Evolutionary conservation across 495 filamentous ascomycete genomes (phyloP), one percentile per base, ranked within the genome.

Genomic region (Gamarada debralockiae): DNA sequence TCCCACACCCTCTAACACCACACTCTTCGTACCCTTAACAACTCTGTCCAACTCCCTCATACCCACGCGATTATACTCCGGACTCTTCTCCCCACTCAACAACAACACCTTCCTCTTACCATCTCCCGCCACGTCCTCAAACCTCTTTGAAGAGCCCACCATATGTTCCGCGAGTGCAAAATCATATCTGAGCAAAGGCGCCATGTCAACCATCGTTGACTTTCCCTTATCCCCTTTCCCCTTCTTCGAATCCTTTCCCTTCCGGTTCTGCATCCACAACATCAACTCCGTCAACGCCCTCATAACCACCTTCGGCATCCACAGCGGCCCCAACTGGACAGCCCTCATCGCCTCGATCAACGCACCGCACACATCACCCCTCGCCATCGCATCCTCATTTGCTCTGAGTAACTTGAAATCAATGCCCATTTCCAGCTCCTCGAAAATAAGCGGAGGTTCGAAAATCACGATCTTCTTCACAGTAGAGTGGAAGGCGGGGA

Each of bases 221-320:
- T 34, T 37, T 14, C 48, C 54, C 22, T 38, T 20, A 34, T 42
- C 46, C 34, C 22, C 21, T 18, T 29, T 24, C 9, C 1, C 27
- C 20, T 43, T 33, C 36, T 31, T 21, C 3, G 37, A 21, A 13
- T 23, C 31, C 14, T 27, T 38, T 37, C 27, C 44, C 29, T 43
- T 46, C 38, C 52, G 48, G 4, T 31, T 31, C 20, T 38, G 34
- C 33, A 57, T 40, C 48, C 42, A 43, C n/a, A n/a, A n/a, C n/a
- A n/a, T n/a, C 14, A 43, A 17, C n/a, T 33, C 40, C 17, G 33
- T 34, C n/a, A 57, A 38, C n/a, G 42, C 31, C 25, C 34, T 42
- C 47, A 57, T 52, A 21, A 52, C 15, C 21, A 10, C 38, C n/a
- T 48, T 33, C n/a, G 54, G 54, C 27, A 57, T 51, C 54, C 54